Conservation (phyloP, 2,329 filamentous ascomycete genomes). For the Emmonsiellopsis sp. region DNA sequence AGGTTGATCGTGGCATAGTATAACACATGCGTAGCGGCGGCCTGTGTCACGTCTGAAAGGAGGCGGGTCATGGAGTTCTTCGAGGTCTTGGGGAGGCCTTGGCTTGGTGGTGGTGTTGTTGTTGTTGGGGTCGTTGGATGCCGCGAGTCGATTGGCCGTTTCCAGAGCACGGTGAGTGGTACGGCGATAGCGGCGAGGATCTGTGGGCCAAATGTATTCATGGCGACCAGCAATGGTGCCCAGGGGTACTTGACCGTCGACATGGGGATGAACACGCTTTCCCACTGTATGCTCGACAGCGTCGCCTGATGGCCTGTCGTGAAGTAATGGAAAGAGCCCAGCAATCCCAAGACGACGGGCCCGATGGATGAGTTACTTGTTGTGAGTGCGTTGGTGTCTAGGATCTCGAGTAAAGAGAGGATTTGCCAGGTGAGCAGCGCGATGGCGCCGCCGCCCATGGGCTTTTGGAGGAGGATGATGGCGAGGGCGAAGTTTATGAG, state of each 20-base stretch:
- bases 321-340: conserved; percentile 93
- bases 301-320: conserved; percentile 94
- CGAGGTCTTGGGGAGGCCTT: not conserved
- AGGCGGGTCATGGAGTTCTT: conserved; percentile 31
- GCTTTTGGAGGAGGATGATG: conserved; percentile 76
- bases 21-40: conserved; percentile 63
- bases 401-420: conserved; percentile 60
- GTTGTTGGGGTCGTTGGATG: not conserved
- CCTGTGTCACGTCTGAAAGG: conserved; percentile 60
- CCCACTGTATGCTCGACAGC: conserved; percentile 86
- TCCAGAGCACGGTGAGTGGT: conserved; percentile 80
- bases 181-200: conserved; percentile 72
- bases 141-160: conserved; percentile 62
- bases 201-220: conserved; percentile 86
- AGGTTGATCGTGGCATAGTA: conserved; percentile 78
- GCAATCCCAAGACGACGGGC: conserved; percentile 72
- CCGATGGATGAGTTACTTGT: conserved; percentile 60
- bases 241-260: conserved; percentile 78
- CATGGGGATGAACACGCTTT: conserved; percentile 84
- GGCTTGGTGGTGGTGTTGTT: not conserved
- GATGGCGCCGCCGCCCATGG: conserved; percentile 82
- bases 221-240: conserved; percentile 67
- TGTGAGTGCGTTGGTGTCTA: conserved; percentile 53
- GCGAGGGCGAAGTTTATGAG: conserved; percentile 68
- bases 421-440: conserved; percentile 81